These are phyloP conservation scores for Brassica rapa DNA, from an alignment of 345 rosid genomes.

Conservation along the genomic window DNA sequence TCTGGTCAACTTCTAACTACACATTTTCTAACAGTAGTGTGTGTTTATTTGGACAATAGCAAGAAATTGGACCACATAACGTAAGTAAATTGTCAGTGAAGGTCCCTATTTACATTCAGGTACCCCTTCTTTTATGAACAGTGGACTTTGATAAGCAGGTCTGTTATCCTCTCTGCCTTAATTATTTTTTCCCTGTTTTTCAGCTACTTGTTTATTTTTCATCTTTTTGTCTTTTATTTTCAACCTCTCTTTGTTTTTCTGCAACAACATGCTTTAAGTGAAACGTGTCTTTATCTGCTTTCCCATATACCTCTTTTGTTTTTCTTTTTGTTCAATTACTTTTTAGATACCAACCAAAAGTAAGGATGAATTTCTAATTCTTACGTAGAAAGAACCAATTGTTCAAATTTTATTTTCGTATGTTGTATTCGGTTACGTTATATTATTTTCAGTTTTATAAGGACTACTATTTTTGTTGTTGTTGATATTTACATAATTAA, in stretches of 20 bases:
- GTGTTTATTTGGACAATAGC: not conserved
- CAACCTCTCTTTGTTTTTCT: constrained; percentile 37
- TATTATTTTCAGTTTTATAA: not conserved
- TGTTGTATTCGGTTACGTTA: not conserved
- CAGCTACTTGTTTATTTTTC: not conserved
- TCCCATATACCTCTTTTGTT: constrained; percentile 31
- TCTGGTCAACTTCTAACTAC: constrained; percentile 1
- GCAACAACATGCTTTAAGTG: constrained; percentile 43
- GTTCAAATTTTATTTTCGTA: constrained; percentile 19
- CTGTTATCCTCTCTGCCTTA: constrained; percentile 8
- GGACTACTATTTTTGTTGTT: not conserved
- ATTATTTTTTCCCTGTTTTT: not conserved
- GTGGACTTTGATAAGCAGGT: constrained; percentile 30
- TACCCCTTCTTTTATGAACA: constrained; percentile 40
- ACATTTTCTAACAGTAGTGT: not conserved
- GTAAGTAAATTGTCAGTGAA: not conserved
- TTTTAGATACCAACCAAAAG: constrained; percentile 33
- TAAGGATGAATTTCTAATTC: constrained; percentile 12
- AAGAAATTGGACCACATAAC: not conserved
- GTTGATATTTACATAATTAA: not conserved
- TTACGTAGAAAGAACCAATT: not conserved
- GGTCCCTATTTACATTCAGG: constrained; percentile 2
- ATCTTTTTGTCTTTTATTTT: constrained; percentile 23
- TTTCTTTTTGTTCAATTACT: constrained; percentile 32
- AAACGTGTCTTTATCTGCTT: constrained; percentile 44